These are phyloP conservation scores for Oxalis stricta DNA, from an alignment of 441 rosid genomes.

Conservation along the genomic window DNA sequence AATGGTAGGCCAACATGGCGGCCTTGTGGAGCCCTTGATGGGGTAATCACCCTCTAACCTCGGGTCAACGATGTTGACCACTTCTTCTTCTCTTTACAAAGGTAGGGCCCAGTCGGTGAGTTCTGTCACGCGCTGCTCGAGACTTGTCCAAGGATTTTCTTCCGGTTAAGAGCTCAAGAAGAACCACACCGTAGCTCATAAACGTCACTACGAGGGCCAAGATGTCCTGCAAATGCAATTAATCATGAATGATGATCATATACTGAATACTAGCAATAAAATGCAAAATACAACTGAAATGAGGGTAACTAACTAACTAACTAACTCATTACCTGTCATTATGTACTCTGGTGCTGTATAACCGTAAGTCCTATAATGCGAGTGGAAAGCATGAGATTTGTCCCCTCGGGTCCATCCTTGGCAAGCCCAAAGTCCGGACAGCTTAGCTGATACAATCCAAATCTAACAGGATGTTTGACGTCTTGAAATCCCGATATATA, in stretches of 20 bases:
- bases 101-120: conserved; percentile 89
- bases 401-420: conserved; percentile 66
- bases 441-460: conserved; percentile 38
- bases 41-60: conserved; percentile 66
- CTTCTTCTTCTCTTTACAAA: conserved; percentile 69
- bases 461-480: conserved; percentile 57
- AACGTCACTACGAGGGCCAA: conserved; percentile 81
- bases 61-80: conserved; percentile 63
- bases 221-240: conserved; percentile 40
- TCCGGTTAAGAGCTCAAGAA: conserved; percentile 75
- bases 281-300: neutral
- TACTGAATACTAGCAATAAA: too few species aligned
- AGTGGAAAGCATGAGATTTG: conserved; percentile 61
- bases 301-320: neutral
- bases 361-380: conserved; percentile 83
- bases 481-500: conserved; percentile 68
- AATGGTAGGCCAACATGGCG: conserved; percentile 84
- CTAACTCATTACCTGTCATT: conserved; percentile 45
- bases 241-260: neutral
- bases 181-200: conserved; percentile 88
- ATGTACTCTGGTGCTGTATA: conserved; percentile 72
- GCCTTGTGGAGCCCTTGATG: conserved; percentile 66
- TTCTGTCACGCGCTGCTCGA: conserved; percentile 70
- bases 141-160: conserved; percentile 80
- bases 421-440: conserved; percentile 68